Evolutionary conservation across 2,329 filamentous ascomycete species (phyloP).

Genomic region (Talaromyces atroroseus): DNA sequence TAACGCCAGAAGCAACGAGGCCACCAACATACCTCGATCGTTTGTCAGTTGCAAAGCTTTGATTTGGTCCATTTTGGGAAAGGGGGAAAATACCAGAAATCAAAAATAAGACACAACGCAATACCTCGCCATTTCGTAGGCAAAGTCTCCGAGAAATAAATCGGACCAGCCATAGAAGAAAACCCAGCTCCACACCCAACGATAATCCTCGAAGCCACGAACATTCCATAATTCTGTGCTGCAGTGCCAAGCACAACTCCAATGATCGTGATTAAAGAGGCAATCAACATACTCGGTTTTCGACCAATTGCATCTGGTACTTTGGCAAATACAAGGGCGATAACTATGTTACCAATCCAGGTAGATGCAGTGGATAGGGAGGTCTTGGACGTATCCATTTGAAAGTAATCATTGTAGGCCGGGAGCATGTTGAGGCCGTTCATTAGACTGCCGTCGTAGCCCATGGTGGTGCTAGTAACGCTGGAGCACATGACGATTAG

Average conservation of each 20-base stretch:
- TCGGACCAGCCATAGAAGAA: not conserved
- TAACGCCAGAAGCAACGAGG: not conserved
- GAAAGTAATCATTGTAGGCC: not conserved
- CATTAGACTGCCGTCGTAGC: not conserved
- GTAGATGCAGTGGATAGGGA: not conserved
- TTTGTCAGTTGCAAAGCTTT: too few species aligned
- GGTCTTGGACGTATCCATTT: not conserved
- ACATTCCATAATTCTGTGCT: not conserved
- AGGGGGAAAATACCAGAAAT: not conserved
- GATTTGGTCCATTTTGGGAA: not conserved
- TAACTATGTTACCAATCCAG: not conserved
- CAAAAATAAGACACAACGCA: not conserved
- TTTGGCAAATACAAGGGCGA: not conserved
- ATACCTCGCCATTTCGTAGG: not conserved
- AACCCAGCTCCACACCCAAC: not conserved
- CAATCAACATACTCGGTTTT: not conserved
- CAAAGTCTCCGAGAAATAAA: not conserved
- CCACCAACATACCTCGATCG: not conserved
- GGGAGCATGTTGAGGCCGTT: not conserved
- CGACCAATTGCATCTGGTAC: not conserved
- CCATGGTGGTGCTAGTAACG: not conserved
- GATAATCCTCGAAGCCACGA: not conserved
- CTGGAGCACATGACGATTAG: too few species aligned
- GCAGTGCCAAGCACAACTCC: not conserved
- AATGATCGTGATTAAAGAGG: not conserved